Percentiles rank a stretch among this genome's conserved stretches.
phyloP scores from a whole-genome alignment of 345 rosid genomes.

The Eucalyptus tenuipes region DNA sequence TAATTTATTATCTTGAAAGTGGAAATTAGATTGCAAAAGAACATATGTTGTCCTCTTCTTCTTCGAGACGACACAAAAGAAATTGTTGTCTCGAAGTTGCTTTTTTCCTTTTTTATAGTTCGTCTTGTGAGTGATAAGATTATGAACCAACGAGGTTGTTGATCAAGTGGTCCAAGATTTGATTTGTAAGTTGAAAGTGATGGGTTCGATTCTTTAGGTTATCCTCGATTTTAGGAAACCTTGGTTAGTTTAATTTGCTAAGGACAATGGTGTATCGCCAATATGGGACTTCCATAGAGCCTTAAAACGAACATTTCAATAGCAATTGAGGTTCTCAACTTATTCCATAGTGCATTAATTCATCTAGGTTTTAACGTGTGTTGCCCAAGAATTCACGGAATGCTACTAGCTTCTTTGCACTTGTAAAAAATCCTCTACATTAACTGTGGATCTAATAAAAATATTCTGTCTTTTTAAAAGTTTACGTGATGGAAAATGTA shows the following conservation, averaged over 20 bases:
- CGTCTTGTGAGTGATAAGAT: neutral
- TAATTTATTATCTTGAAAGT: neutral
- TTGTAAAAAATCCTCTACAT: neutral
- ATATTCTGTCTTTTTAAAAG: neutral
- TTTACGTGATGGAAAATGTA: neutral
- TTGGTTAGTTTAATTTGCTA: neutral
- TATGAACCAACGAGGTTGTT: neutral
- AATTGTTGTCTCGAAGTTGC: neutral
- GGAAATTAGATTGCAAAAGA: neutral
- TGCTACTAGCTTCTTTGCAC: neutral
- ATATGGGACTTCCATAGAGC: neutral
- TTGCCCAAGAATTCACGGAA: neutral
- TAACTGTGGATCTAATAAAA: neutral
- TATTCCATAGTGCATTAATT: neutral
- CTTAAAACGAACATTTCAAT: neutral
- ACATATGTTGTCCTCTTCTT: too few relatives aligned
- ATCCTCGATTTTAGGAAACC: neutral
- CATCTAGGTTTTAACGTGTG: neutral
- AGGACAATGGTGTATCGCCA: neutral
- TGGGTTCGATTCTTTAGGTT: neutral
- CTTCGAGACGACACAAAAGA: fast-evolving
- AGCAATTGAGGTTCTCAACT: neutral
- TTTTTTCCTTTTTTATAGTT: neutral
- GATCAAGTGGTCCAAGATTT: neutral
- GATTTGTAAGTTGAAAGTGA: neutral